Conservation (phyloP, 148 eudicot species). For the Amaranthus cruentus region DNA sequence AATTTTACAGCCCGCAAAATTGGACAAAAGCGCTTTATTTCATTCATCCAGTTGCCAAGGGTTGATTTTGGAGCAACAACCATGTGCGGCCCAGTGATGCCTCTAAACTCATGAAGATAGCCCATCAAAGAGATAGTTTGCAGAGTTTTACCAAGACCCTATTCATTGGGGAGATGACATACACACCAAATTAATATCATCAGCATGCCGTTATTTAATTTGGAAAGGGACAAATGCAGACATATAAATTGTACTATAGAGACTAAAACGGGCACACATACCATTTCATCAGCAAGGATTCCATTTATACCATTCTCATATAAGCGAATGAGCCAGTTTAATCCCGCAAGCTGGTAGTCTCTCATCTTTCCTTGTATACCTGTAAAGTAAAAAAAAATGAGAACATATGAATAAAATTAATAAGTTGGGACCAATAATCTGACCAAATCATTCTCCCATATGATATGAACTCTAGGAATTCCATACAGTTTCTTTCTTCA, state of each 20-base stretch:
- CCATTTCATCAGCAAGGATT: constrained; percentile 99
- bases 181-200: background rate
- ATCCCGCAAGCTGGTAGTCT: constrained; percentile 98
- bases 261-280: constrained; percentile 17
- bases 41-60: constrained; percentile 99
- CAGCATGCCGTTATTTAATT: background rate
- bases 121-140: constrained; percentile 97
- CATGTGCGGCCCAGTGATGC: constrained; percentile 98
- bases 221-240: background rate
- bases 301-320: constrained; percentile 99
- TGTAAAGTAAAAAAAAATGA: constrained; percentile 21
- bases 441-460: too few relatives aligned
- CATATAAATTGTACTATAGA: background rate
- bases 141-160: constrained; percentile 99
- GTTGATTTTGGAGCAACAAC: constrained; percentile 99
- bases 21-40: constrained; percentile 92
- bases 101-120: constrained; percentile 90
- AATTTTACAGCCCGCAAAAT: constrained; percentile 80
- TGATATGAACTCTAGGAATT: too few relatives aligned
- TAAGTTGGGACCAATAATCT: too few relatives aligned
- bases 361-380: constrained; percentile 99
- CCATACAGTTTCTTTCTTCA: too few relatives aligned
- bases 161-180: constrained; percentile 1
- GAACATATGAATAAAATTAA: background rate
- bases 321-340: constrained; percentile 91